These are phyloP conservation scores for Eucalyptus fibrosa DNA, from an alignment of 345 rosid species.

Conservation along the genomic window DNA sequence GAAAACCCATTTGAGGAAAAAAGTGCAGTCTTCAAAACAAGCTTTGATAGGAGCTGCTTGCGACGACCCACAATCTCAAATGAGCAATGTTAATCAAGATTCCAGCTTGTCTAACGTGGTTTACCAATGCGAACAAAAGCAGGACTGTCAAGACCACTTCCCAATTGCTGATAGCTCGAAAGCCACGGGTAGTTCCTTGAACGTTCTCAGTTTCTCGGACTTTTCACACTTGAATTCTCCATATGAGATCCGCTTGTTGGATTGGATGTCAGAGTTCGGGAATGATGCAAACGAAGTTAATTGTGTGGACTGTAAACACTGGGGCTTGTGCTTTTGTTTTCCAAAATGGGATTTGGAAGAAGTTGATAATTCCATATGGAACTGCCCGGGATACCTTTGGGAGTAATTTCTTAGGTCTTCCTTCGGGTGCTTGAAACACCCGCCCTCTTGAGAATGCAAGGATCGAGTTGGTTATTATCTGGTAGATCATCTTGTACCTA, in stretches of 20 bases:
- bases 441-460: neutral
- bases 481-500: neutral
- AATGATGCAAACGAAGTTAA: slow-evolving; percentile 8
- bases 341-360: neutral
- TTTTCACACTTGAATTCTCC: slow-evolving; percentile 20
- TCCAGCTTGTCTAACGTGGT: neutral
- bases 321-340: neutral
- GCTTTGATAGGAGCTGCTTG: slow-evolving; percentile 1
- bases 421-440: neutral
- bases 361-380: neutral
- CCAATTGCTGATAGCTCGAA: neutral
- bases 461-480: neutral
- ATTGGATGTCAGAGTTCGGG: slow-evolving; percentile 41
- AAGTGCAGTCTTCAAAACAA: slow-evolving; percentile 16
- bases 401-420: neutral
- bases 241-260: slow-evolving; percentile 26
- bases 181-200: neutral
- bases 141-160: neutral
- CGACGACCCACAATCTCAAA: neutral
- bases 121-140: neutral
- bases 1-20: slow-evolving; percentile 53
- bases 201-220: neutral
- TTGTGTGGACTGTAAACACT: neutral
- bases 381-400: neutral
- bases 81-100: neutral